Evolutionary conservation across 805 yeast species (phyloP).

Genomic region (Starmerella potacharoeniae): DNA sequence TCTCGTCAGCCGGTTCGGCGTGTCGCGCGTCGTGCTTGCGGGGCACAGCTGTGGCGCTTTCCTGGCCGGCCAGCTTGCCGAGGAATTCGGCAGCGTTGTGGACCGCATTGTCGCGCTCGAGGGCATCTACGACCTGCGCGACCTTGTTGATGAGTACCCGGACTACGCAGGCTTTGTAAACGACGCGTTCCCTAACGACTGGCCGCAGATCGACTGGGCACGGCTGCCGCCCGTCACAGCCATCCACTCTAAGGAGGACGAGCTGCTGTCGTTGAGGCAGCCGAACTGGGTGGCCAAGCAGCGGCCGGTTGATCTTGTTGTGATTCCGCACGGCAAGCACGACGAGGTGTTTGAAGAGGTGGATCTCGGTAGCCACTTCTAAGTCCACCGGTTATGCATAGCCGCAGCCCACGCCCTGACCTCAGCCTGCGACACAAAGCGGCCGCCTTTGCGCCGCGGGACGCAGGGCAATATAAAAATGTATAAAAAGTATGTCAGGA

Average conservation of each 20-base stretch:
- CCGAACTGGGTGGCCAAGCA: conserved; percentile 24
- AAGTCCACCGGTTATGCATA: background rate
- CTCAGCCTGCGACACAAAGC: background rate
- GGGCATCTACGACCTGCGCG: conserved; percentile 53
- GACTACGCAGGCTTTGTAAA: conserved; percentile 44
- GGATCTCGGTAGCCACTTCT: background rate
- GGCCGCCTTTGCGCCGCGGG: too few species aligned
- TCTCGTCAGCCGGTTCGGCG: conserved; percentile 19
- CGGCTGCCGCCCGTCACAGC: conserved; percentile 7
- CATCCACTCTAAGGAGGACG: conserved; percentile 54
- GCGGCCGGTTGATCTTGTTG: conserved; percentile 5
- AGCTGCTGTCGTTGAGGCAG: conserved; percentile 46
- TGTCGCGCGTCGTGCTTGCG: conserved; percentile 31
- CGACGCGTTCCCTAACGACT: conserved; percentile 42
- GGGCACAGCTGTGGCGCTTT: conserved; percentile 85
- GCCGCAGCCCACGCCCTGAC: background rate
- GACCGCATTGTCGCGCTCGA: conserved; percentile 34
- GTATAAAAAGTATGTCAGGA: too few species aligned
- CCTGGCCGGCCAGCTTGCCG: conserved; percentile 38
- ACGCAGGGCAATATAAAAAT: too few species aligned
- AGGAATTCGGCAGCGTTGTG: background rate
- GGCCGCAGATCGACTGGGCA: conserved; percentile 22
- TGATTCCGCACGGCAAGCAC: conserved; percentile 36
- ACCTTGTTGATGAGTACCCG: conserved; percentile 51
- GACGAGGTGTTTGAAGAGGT: conserved; percentile 45